phyloP scores from a whole-genome alignment of 2,329 filamentous ascomycete genomes.

The Acephala macrosclerotiorum region DNA sequence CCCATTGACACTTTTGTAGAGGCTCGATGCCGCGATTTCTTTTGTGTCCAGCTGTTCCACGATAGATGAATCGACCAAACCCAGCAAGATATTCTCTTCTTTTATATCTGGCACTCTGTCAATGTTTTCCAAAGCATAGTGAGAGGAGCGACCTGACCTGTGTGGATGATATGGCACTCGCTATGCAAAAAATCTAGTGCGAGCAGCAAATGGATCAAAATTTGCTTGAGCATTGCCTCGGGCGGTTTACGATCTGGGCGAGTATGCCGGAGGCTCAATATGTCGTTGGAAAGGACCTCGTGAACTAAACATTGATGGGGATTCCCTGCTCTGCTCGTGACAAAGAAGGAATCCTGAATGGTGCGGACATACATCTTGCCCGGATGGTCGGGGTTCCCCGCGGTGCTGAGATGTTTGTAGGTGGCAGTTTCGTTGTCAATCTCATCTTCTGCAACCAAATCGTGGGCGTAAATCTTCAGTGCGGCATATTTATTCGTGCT shows the following conservation, averaged over 20 bases:
- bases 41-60: slow-evolving; percentile 35
- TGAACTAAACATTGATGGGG: slow-evolving; percentile 37
- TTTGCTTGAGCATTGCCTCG: slow-evolving; percentile 80
- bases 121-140: slow-evolving; percentile 28
- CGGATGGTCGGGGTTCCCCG: slow-evolving; percentile 33
- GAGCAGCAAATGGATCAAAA: slow-evolving; percentile 94
- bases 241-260: slow-evolving; percentile 28
- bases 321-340: slow-evolving; percentile 34
- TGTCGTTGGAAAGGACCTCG: slow-evolving; percentile 34
- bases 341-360: slow-evolving; percentile 35
- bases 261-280: slow-evolving; percentile 31
- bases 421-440: slow-evolving; percentile 36
- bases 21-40: slow-evolving; percentile 31
- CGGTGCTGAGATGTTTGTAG: slow-evolving; percentile 36
- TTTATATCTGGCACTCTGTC: slow-evolving; percentile 35
- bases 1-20: slow-evolving; percentile 32
- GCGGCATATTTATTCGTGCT: slow-evolving; percentile 37
- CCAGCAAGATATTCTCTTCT: slow-evolving; percentile 37
- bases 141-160: slow-evolving; percentile 58
- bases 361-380: slow-evolving; percentile 32
- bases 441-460: slow-evolving; percentile 37
- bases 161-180: slow-evolving; percentile 98
- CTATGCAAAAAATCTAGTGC: slow-evolving; percentile 94
- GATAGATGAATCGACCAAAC: slow-evolving; percentile 34
- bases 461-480: slow-evolving; percentile 35